phyloP scores from a whole-genome alignment of 2,329 filamentous ascomycete genomes.

The Cytospora chrysosperma region DNA sequence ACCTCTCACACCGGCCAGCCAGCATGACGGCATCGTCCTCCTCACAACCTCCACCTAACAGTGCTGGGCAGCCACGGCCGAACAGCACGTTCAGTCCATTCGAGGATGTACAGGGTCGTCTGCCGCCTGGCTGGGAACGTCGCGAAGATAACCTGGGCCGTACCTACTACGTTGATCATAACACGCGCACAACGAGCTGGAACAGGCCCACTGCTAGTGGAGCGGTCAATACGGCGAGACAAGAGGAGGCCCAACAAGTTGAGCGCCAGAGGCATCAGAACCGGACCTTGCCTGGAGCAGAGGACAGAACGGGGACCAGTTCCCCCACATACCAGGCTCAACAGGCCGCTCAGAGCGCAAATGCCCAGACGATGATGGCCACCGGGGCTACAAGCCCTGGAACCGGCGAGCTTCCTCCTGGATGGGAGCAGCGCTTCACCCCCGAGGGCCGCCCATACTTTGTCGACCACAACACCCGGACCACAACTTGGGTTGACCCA shows the following conservation, averaged over 20 bases:
- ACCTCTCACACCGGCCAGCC: conserved; percentile 46
- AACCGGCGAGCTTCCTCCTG: conserved; percentile 88
- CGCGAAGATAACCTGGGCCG: conserved; percentile 91
- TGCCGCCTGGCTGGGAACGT: conserved; percentile 93
- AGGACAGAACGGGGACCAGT: conserved; percentile 90
- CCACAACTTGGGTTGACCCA: conserved; percentile 97
- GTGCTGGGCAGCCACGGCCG: conserved; percentile 40
- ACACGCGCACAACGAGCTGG: conserved; percentile 96
- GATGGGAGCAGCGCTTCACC: conserved; percentile 95
- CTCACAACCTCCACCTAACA: conserved; percentile 37
- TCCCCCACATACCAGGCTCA: conserved; percentile 74
- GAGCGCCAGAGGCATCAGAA: conserved; percentile 94
- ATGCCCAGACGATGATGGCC: conserved; percentile 82
- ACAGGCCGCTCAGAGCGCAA: conserved; percentile 44
- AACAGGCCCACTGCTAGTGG: conserved; percentile 81
- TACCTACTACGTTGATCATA: conserved; percentile 98
- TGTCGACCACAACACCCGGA: conserved; percentile 96
- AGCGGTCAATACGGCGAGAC: conserved; percentile 71
- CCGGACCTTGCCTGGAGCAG: conserved; percentile 73
- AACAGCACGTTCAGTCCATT: conserved; percentile 78
- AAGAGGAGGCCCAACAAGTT: conserved; percentile 88
- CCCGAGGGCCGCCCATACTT: conserved; percentile 95
- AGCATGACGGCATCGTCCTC: conserved; percentile 42
- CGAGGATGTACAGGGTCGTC: conserved; percentile 88
- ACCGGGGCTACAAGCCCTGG: conserved; percentile 93